phyloP scores from a whole-genome alignment of 2,329 filamentous ascomycete genomes.

The Diaporthe aspalathi region DNA sequence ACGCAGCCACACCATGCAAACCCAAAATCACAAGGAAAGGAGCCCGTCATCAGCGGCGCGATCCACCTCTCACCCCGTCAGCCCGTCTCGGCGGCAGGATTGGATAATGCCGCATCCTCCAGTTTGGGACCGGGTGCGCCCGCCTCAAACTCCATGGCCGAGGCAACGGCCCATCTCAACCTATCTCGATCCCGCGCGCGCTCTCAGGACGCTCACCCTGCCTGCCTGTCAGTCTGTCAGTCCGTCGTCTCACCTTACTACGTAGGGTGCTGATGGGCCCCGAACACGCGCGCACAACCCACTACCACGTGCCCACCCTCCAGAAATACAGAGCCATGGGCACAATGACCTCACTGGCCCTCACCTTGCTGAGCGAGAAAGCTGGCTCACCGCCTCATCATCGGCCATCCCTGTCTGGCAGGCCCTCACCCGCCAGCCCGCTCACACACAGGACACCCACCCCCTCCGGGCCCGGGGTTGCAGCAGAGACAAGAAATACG shows the following conservation, averaged over 20 bases:
- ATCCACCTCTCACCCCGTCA: constrained; percentile 6
- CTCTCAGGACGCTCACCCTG: background rate
- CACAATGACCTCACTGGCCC: constrained; percentile 26
- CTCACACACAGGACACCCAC: background rate
- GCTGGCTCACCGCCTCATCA: constrained; percentile 25
- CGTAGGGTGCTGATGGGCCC: background rate
- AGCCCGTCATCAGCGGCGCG: background rate
- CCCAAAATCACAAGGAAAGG: background rate
- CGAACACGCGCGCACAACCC: background rate
- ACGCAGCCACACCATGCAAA: constrained; percentile 5
- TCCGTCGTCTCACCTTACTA: background rate
- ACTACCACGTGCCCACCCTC: background rate
- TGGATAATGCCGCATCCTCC: constrained; percentile 28
- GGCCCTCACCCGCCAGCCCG: background rate
- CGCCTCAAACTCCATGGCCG: background rate
- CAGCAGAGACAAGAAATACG: too few species aligned
- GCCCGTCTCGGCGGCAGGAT: constrained; percentile 18
- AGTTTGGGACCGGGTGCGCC: background rate
- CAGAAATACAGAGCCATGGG: constrained; percentile 4
- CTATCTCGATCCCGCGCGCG: background rate
- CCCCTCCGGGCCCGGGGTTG: constrained; percentile 1
- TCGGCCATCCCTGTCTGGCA: constrained; percentile 22
- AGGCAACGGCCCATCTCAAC: background rate
- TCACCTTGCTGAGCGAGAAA: constrained; percentile 19
- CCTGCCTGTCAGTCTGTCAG: background rate